Evolutionary conservation across 2,329 filamentous ascomycete species (phyloP), one percentile per base, ranked within the genome.

Genomic region (Diaporthe sp.): DNA sequence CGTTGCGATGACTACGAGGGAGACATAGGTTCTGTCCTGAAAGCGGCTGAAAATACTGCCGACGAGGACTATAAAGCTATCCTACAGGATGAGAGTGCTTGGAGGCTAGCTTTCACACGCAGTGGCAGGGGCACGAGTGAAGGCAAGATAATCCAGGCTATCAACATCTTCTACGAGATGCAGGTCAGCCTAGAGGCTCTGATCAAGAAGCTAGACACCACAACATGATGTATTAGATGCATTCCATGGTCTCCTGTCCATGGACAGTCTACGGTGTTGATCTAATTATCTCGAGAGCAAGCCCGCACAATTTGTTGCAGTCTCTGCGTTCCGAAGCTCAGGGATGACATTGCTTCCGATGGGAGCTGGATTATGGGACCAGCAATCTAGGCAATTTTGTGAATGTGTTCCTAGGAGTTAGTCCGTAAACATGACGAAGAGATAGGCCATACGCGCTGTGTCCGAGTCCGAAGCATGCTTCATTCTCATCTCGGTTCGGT

Each of bases 81-180:
- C 19, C 19, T 75, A 13, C 17, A 37, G 51, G 83, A 89, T 68
- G 86, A 89, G 78, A 82, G 83, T n/a, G 81, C 77, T 8, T 91
- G 88, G 84, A 86, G 86, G 61, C 81, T 89, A 49, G 87, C 85
- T 0, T 90, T 91, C 77, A 87, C 87, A 0, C 82, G 87, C 70
- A 88, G 86, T 65, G 83, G 82, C 0, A 83, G 83, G 7, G 88
- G 87, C 0, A 82, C 86, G 74, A 87, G 85, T 22, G 87, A 90
- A 79, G 86, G 83, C 39, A 91, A 90, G 80, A 83, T 90, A 19
- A 80, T 85, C 15, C 83, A 89, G 82, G 90, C 90, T 12, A 87
- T 92, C 67, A 89, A 90, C 77, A 90, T 90, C 72, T 91, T 92
- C 80, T 87, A 84, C 67, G 87, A 89, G 72, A 88, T 89, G 81